These are phyloP conservation scores for Brassica rapa DNA, from an alignment of 345 rosid species.

Conservation along the genomic window DNA sequence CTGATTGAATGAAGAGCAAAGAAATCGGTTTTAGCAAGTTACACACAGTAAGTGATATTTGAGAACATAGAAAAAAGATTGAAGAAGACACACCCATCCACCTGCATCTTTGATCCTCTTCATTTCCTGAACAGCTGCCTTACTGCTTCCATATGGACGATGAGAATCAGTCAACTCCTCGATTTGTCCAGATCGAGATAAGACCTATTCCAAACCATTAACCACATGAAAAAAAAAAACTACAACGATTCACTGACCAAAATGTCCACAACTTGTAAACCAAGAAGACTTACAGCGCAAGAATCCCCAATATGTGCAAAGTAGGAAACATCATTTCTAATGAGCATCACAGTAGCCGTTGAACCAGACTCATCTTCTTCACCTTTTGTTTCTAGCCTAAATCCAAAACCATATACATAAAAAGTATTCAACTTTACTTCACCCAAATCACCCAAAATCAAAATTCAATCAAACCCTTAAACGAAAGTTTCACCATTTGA, in stretches of 20 bases:
- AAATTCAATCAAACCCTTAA: not conserved
- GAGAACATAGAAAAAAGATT: not conserved
- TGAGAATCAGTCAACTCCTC: conserved; percentile 74
- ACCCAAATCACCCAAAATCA: conserved; percentile 3
- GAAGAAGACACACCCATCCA: conserved; percentile 76
- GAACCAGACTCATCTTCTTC: conserved; percentile 85
- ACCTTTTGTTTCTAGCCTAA: conserved; percentile 60
- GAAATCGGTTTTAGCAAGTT: not conserved
- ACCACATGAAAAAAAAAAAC: not conserved
- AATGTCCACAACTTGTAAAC: not conserved
- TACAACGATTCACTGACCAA: not conserved
- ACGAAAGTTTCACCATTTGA: conserved; percentile 3
- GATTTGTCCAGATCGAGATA: conserved; percentile 77
- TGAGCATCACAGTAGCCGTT: conserved; percentile 74
- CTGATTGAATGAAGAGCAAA: conserved; percentile 38
- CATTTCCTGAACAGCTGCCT: conserved; percentile 68
- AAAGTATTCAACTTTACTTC: not conserved
- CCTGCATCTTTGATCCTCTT: conserved; percentile 98
- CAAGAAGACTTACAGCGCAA: conserved; percentile 54
- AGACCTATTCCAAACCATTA: conserved; percentile 49
- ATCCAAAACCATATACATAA: conserved; percentile 2
- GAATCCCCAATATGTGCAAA: conserved; percentile 93
- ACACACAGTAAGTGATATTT: not conserved
- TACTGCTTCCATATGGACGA: conserved; percentile 82
- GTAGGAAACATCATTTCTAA: conserved; percentile 55